A percentile compares a stretch with the other conserved stretches of the same genome.
These are phyloP conservation scores for Penicillium verrucosum DNA, from an alignment of 2,329 filamentous ascomycete genomes.

Conservation along the genomic window DNA sequence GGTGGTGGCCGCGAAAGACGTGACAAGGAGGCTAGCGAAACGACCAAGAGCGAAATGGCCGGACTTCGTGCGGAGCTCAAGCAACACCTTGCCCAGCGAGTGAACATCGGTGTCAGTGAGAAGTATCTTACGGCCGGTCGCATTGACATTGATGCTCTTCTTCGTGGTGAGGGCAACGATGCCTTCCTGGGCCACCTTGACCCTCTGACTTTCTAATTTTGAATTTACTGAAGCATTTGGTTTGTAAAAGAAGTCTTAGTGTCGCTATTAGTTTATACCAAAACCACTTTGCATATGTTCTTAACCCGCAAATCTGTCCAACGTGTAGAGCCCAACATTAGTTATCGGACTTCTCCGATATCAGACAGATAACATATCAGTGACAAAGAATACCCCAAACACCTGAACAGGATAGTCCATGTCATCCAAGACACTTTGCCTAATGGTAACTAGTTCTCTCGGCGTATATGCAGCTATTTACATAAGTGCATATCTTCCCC, in stretches of 20 bases:
- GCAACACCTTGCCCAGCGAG: conserved; percentile 64
- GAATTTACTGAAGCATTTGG: not conserved
- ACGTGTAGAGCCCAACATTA: not conserved
- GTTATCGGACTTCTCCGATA: not conserved
- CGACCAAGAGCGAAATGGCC: conserved; percentile 72
- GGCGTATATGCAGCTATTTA: not conserved
- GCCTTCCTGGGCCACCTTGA: conserved; percentile 62
- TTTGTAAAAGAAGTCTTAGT: conserved; percentile 3
- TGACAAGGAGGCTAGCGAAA: conserved; percentile 64
- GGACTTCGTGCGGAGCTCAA: conserved; percentile 69
- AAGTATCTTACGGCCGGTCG: conserved; percentile 76
- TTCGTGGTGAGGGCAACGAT: conserved; percentile 63
- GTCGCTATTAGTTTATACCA: conserved; percentile 13
- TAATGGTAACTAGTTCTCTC: not conserved
- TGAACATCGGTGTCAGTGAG: conserved; percentile 87
- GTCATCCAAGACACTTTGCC: not conserved
- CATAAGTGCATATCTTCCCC: conserved; percentile 6
- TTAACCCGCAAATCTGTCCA: not conserved
- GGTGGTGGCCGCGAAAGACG: conserved; percentile 72
- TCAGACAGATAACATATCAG: conserved; percentile 2
- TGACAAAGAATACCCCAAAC: conserved; percentile 2
- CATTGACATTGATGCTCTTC: conserved; percentile 73
- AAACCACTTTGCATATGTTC: not conserved
- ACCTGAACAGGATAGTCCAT: not conserved
- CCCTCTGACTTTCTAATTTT: conserved; percentile 39